These are phyloP conservation scores for Suhomyces anneliseae DNA, from an alignment of 1,139 yeast genomes.

Conservation along the genomic window DNA sequence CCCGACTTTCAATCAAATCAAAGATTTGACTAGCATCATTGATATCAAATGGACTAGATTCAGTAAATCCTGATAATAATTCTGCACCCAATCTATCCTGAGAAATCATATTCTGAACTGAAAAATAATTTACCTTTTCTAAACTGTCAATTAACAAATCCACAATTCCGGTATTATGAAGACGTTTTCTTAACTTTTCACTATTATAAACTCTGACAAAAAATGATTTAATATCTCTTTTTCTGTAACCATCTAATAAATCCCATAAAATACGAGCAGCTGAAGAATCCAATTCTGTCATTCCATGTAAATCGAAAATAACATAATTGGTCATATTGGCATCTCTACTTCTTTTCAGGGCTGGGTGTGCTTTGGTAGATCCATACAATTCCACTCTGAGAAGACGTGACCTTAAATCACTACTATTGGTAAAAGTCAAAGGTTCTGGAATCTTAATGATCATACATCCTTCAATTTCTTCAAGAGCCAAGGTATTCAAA, in stretches of 20 bases:
- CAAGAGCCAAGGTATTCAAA: conserved; percentile 46
- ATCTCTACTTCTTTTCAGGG: conserved; percentile 57
- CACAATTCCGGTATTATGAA: conserved; percentile 34
- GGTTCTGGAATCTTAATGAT: conserved; percentile 92
- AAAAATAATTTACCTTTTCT: conserved; percentile 27
- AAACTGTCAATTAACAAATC: conserved; percentile 29
- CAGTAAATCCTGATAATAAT: conserved; percentile 2
- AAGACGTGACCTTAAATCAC: conserved; percentile 74
- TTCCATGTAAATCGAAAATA: conserved; percentile 82
- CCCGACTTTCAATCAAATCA: conserved; percentile 29
- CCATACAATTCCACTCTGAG: conserved; percentile 83
- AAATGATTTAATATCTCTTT: conserved; percentile 59
- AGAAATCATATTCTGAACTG: conserved; percentile 18
- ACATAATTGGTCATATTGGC: conserved; percentile 61
- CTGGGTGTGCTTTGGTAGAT: conserved; percentile 82
- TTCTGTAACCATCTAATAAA: conserved; percentile 54
- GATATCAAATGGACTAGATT: conserved; percentile 4
- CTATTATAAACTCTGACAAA: conserved; percentile 63
- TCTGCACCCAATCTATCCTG: neutral
- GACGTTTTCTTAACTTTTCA: conserved; percentile 29
- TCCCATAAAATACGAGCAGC: conserved; percentile 76
- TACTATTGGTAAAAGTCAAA: conserved; percentile 85
- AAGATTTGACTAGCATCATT: conserved; percentile 16
- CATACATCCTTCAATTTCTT: conserved; percentile 82
- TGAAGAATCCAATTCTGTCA: conserved; percentile 84